Conservation (phyloP, 495 filamentous ascomycete species). For the Penicillium odoratum region DNA sequence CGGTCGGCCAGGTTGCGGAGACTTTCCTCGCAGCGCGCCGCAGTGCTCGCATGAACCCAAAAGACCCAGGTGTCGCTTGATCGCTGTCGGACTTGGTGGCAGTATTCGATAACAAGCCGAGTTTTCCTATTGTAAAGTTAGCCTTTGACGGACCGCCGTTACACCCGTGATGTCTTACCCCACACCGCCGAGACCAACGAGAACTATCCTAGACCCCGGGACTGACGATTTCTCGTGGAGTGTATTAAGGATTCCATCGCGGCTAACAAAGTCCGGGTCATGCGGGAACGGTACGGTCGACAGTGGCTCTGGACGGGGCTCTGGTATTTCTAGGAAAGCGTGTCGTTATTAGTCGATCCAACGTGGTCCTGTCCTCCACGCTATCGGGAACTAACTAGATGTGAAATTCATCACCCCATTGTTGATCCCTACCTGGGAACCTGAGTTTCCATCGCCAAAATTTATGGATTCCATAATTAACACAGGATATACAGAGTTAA, state of each 20-base stretch:
- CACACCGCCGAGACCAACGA: no score
- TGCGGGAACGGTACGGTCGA: conserved; percentile 32
- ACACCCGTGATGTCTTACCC: no score
- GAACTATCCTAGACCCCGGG: conserved; percentile 22
- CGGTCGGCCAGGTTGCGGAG: not conserved
- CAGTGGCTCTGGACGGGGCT: conserved; percentile 19
- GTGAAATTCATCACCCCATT: no score
- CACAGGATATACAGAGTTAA: not conserved
- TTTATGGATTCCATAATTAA: not conserved
- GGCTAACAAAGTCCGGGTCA: conserved; percentile 38
- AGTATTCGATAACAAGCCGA: not conserved
- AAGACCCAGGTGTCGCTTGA: conserved; percentile 1
- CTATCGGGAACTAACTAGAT: no score
- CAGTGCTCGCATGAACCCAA: conserved; percentile 1
- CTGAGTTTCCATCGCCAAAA: not conserved
- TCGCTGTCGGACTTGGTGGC: not conserved
- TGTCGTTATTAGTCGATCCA: not conserved
- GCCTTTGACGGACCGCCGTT: no score
- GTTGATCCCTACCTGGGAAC: no score
- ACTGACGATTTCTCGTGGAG: conserved; percentile 25
- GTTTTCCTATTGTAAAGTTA: conserved; percentile 6
- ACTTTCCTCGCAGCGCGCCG: not conserved
- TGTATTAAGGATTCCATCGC: conserved; percentile 25
- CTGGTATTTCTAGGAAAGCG: conserved; percentile 3
- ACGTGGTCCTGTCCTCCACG: no score